Base-by-base conservation (phyloP, 2,329 filamentous ascomycete species). In the Penicillium vulpinum region DNA sequence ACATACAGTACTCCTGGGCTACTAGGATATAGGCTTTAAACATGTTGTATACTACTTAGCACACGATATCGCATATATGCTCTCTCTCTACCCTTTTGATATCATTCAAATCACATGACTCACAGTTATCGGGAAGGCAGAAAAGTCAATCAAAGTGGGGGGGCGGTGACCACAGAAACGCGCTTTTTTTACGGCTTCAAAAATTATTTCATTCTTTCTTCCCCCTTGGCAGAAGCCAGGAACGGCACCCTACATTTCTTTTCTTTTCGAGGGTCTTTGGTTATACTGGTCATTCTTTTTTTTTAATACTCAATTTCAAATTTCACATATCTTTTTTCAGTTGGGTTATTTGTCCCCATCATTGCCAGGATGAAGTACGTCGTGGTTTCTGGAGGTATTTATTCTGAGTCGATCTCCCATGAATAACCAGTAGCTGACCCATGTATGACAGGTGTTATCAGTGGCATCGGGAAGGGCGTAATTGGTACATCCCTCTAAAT, bases 361-460 rank as follows among this genome's bases (percentile, higher is more conserved):
- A 41, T 46, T 51, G 62, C 66, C 67, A 85, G 78, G 70, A 91
- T 91, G 88, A 90, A 90, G 80, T 91, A 90, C 81, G 87, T 91
- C 75, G 81, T 91, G 64, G 88, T 91, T 65, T 89, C 87, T 67
- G 89, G 88, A 82, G 88, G 88, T 88, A 75, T 47, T 35, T 50
- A 40, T 55, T 33, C 22, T 13, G 22, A 52, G 18, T 46, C 39
- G 13, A 24, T 40, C 26, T 11, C 9, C 8, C 3, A 22, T 35
- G 40, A 28, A 38, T 9, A 28, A 52, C 7, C 35, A 33, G 26
- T 52, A 26, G 46, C 54, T 56, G 11, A 55, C 40, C 41, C 54
- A 9, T 24, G 33, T 51, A 24, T 45, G 40, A 43, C 48, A 76
- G 74, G 76, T 71, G 77, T 78, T 61, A 79, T 79, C 54, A 75